Conservation (phyloP, 2,329 filamentous ascomycete genomes). For the Phialophora expanda region DNA sequence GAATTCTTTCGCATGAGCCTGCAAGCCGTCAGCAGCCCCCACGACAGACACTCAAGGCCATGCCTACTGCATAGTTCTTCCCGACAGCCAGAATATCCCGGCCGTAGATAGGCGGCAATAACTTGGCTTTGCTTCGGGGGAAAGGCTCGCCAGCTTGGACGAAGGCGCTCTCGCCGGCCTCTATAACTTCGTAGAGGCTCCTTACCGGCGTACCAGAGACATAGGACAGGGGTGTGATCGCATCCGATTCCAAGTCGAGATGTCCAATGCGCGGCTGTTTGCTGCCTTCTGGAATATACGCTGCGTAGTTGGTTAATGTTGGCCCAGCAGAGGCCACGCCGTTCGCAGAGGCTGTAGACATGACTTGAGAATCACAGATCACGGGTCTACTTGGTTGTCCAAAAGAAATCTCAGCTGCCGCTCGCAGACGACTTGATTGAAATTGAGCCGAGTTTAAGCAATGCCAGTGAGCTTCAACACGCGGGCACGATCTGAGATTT, state of each 20-base stretch:
- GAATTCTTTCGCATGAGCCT: slow-evolving; percentile 63
- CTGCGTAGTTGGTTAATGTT: slow-evolving; percentile 24
- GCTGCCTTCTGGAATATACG: slow-evolving; percentile 18
- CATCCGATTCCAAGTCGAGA: slow-evolving; percentile 46
- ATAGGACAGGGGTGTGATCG: slow-evolving; percentile 54
- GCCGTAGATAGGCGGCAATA: slow-evolving; percentile 45
- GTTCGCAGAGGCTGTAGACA: not conserved
- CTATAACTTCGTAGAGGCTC: slow-evolving; percentile 60
- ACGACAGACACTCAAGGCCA: slow-evolving; percentile 13
- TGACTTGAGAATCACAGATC: not conserved
- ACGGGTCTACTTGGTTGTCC: not conserved
- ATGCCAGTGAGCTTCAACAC: not conserved
- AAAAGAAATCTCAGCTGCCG: not conserved
- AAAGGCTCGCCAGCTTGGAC: slow-evolving; percentile 45
- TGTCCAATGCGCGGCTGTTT: slow-evolving; percentile 49
- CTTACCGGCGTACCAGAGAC: slow-evolving; percentile 54
- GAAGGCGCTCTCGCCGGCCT: slow-evolving; percentile 51
- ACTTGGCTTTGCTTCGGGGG: slow-evolving; percentile 43
- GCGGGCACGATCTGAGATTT: not conserved
- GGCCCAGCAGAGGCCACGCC: not conserved
- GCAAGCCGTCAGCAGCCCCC: not conserved
- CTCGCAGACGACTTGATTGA: not conserved
- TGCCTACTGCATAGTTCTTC: slow-evolving; percentile 61
- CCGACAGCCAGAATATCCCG: slow-evolving; percentile 38
- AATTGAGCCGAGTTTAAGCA: not conserved